Evolutionary conservation across 73 alveolate genomes (phyloP).

Genomic region (Durusdinium trenchii): DNA sequence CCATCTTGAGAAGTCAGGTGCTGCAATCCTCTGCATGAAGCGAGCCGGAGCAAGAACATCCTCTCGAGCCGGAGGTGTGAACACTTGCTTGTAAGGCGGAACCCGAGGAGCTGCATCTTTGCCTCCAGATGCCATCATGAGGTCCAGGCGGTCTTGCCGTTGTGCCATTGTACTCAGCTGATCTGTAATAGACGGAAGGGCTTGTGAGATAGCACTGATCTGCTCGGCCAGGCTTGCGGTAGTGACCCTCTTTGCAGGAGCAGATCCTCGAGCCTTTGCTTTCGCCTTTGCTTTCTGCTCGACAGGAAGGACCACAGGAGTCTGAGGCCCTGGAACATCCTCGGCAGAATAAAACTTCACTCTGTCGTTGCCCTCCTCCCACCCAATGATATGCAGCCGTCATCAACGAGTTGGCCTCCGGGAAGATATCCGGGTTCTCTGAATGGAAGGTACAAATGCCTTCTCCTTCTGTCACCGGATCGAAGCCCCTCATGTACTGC

Average conservation of each 20-base stretch:
- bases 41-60: background rate
- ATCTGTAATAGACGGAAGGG: background rate
- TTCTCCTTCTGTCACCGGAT: background rate
- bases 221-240: background rate
- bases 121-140: background rate
- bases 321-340: background rate
- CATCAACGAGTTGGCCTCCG: background rate
- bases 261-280: no score
- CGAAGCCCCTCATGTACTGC: background rate
- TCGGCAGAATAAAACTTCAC: background rate
- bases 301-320: background rate
- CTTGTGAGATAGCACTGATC: background rate
- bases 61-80: background rate
- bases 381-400: background rate
- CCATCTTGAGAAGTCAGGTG: background rate
- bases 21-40: background rate
- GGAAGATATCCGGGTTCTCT: background rate
- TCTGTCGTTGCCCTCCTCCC: background rate
- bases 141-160: background rate
- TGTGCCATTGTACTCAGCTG: background rate
- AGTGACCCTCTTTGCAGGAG: constrained; percentile 20
- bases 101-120: background rate
- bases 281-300: background rate
- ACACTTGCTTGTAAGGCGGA: background rate
- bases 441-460: background rate